Percentiles rank a stretch among this genome's conserved stretches.
Evolutionary conservation across 139 green algal species (phyloP).

Genomic region (Chlorella sp.): DNA sequence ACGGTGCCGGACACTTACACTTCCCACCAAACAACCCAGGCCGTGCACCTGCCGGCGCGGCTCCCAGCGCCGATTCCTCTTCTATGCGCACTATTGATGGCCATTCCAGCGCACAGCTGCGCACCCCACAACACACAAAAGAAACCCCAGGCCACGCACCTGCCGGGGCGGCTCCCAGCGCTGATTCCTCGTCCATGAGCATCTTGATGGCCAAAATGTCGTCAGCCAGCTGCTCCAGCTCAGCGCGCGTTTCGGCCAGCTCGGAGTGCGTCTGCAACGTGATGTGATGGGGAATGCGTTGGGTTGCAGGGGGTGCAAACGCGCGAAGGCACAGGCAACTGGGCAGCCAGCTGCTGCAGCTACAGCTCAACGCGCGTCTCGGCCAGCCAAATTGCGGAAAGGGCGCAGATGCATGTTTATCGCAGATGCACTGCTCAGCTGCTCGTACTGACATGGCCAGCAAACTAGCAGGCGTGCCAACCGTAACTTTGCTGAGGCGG

Average conservation of each 20-base stretch:
- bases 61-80: not conserved
- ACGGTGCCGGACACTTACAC: too few relatives aligned
- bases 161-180: not conserved
- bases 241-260: constrained; percentile 29
- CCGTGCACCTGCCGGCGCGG: not conserved
- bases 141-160: not conserved
- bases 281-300: too few relatives aligned
- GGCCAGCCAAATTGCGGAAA: too few relatives aligned
- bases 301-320: too few relatives aligned
- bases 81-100: constrained; percentile 26
- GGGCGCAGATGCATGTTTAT: not conserved
- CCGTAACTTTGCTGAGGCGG: too few relatives aligned
- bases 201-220: constrained; percentile 29
- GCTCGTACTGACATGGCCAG: too few relatives aligned
- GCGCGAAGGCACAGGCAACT: not conserved
- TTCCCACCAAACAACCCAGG: not conserved
- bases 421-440: too few relatives aligned
- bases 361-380: too few relatives aligned
- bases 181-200: constrained; percentile 18
- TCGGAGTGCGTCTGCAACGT: constrained; percentile 12
- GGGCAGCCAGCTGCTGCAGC: not conserved
- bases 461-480: too few relatives aligned
- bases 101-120: too few relatives aligned
- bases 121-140: too few relatives aligned
- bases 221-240: constrained; percentile 38